phyloP scores from a whole-genome alignment of 768 basidiomycete species.

The Gymnopilus dilepis region DNA sequence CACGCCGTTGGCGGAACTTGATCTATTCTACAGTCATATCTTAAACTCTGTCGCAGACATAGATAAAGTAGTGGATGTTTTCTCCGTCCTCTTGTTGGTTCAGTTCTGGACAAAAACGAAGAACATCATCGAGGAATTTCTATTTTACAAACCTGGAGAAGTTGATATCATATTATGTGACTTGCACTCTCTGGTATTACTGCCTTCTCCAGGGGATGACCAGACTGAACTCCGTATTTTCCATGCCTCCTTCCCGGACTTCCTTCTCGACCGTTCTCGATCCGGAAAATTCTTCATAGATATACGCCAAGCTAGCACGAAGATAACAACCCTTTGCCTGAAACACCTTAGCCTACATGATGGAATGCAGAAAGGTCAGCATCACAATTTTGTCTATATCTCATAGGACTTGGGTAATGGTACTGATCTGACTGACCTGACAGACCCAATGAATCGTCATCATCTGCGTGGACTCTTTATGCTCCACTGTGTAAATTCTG shows the following conservation, averaged over 20 bases:
- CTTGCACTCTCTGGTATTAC: constrained; percentile 15
- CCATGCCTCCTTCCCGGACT: constrained; percentile 23
- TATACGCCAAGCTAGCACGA: constrained; percentile 8
- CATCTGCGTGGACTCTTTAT: constrained; percentile 18
- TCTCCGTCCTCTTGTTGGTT: constrained; percentile 6
- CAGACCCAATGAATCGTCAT: constrained; percentile 8
- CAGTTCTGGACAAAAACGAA: background rate
- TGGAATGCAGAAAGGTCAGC: constrained; percentile 13
- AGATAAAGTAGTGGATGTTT: constrained; percentile 13
- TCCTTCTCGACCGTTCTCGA: constrained; percentile 18
- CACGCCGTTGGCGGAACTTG: constrained; percentile 24
- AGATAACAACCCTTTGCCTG: constrained; percentile 7
- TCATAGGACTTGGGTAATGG: too few species aligned
- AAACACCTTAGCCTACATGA: constrained; percentile 4
- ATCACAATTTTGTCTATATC: background rate
- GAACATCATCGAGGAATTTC: constrained; percentile 12
- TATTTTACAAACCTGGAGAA: constrained; percentile 16
- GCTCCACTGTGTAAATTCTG: constrained; percentile 5
- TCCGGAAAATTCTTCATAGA: constrained; percentile 22
- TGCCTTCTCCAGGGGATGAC: background rate
- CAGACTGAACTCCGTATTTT: constrained; percentile 5
- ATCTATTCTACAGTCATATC: constrained; percentile 25
- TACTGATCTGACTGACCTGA: background rate
- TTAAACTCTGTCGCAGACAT: constrained; percentile 16
- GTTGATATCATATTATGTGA: constrained; percentile 20